Evolutionary conservation across 2,329 filamentous ascomycete genomes (phyloP), one percentile per base, ranked within the genome.

Genomic region (Sphaerulina populicola): DNA sequence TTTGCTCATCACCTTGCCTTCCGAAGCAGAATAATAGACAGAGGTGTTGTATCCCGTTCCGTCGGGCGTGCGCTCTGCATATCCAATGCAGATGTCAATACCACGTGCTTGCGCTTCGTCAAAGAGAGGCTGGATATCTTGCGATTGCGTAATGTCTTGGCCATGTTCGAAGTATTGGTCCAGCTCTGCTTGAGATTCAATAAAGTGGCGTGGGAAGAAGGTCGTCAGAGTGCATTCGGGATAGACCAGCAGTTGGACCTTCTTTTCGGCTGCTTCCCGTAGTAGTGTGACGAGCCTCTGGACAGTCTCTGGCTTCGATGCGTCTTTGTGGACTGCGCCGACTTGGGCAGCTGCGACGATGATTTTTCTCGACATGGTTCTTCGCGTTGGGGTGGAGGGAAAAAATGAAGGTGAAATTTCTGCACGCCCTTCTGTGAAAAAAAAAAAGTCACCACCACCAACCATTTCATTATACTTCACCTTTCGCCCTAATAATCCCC

Each of bases 201-300:
- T 57, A 39, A 78, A 63, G 56, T 76, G 71, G 4, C 74, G 71
- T 0, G 77, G 77, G 60, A 79, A 79, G 68, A 80, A 80, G 0
- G 77, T 79, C 0, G 76, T 78, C 10, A 79, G 69, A 9, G 76
- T 72, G n/a, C 71, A 68, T 62, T 79, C 77, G 1, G 77, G 77
- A 56, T 74, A 80, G 29, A 79, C 71, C 8, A 79, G 71, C 1
- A 80, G 63, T 54, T 74, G 68, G 38, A 74, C 75, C 12, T 69
- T 69, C 49, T 74, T 62, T 2, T 64, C 49, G 1, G 71, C 68
- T 10, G 76, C 77, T 39, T 70, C 62, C 14, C 72, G 65, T 21
- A 80, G 71, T 27, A 79, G 71, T 15, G 64, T 64, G 54, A 78
- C 64, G 66, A 80, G 75, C 10, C 77, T 72, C 2, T 64, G 49